Base-by-base conservation (phyloP, 2,329 filamentous ascomycete genomes). In the Gyromitra esculenta region DNA sequence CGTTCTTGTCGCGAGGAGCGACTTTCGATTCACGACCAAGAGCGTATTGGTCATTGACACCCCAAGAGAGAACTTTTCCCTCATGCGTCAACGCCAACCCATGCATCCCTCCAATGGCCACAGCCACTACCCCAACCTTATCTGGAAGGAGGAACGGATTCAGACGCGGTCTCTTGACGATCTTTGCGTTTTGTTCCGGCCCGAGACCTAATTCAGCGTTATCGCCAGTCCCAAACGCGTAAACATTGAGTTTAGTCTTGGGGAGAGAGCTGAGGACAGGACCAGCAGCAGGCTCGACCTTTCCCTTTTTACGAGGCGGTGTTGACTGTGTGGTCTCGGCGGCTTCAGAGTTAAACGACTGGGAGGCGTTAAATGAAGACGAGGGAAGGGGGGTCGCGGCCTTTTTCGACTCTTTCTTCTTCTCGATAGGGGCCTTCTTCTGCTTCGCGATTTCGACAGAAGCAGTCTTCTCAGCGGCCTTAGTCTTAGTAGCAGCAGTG, bases 141-240 rank as follows among this genome's bases (percentile, higher is more conserved):
- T 87, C 85, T 1, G 87, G 84, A 35, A 85, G 84, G 52, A 93
- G 85, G 74, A 87, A 85, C 62, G 87, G 84, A 82, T 93, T 93
- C 75, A 91, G 84, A 67, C 91, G 90, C 18, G 93, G 93, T 39
- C 91, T 89, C 85, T 91, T 91, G 80, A 93, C 91, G 52, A 87
- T 85, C 80, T 89, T 89, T 82, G 89, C 89, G 77, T 87, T 89
- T 1, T 87, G 84, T 48, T 79, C 72, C 7, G 79, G 80, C 60
- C 93, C 93, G 18, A 96, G 88, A 48, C 92, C 93, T 57, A 96
- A 90, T 85, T 96, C 93, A 80, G 92, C 92, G n/a, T 89, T 90
- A 77, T 88, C 88, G 48, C 92, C 92, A 83, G 93, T 91, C 67
- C 93, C 93, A 81, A 93, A 95, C 67, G 94, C 91, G 81, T 90